phyloP scores from a whole-genome alignment of 2,329 filamentous ascomycete genomes.

The Falciphora oryzae region DNA sequence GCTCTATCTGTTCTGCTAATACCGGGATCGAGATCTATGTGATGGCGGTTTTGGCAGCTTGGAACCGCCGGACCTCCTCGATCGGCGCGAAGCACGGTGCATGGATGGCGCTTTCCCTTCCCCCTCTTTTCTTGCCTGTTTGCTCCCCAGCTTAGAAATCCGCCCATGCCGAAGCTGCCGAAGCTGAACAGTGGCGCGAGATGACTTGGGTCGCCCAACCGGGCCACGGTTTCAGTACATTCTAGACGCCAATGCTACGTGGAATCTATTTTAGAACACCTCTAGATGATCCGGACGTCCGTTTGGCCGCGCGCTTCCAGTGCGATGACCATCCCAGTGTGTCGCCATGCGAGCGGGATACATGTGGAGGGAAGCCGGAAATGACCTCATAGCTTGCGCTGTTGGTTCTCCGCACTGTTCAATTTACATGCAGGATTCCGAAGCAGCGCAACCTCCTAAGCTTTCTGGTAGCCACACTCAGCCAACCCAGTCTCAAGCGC shows the following conservation, averaged over 20 bases:
- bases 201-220: not conserved
- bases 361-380: not conserved
- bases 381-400: not conserved
- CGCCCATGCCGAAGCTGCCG: not conserved
- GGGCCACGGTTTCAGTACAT: not conserved
- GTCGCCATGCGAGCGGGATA: not conserved
- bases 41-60: not conserved
- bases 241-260: not conserved
- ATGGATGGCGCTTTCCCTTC: too few relatives aligned
- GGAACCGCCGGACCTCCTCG: too few relatives aligned
- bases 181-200: too few relatives aligned
- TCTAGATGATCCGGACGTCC: not conserved
- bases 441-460: constrained; percentile 20
- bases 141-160: not conserved
- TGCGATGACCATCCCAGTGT: not conserved
- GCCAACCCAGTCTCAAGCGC: constrained; percentile 68
- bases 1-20: not conserved
- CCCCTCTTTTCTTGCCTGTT: not conserved
- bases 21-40: not conserved
- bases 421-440: not conserved
- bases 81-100: too few relatives aligned
- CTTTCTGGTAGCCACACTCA: constrained; percentile 63
- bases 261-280: not conserved
- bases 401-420: not conserved
- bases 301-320: not conserved